A percentile compares a stretch with the other conserved stretches of the same genome.
Conservation (phyloP, 345 rosid species). For the Physaria fendleri region DNA sequence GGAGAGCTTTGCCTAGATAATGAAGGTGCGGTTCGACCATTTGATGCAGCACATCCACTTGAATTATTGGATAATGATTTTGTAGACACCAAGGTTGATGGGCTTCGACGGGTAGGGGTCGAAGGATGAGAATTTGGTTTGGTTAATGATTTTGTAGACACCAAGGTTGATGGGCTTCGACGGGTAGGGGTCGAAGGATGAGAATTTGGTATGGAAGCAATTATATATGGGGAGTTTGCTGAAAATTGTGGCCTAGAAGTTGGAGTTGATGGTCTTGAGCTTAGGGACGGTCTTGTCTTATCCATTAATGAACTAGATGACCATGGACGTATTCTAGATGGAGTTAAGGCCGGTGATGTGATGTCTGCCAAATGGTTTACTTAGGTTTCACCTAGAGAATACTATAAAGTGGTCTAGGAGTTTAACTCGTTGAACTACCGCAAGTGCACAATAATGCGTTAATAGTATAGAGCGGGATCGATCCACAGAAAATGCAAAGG, state of each 20-base stretch:
- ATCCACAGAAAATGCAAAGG: no score
- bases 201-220: constrained; percentile 58
- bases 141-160: no score
- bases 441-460: no score
- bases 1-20: constrained; percentile 86
- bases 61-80: constrained; percentile 41
- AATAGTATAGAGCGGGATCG: no score
- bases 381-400: no score
- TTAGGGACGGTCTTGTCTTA: constrained; percentile 48
- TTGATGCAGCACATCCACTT: constrained; percentile 54
- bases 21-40: constrained; percentile 54
- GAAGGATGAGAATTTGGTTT: constrained; percentile 91
- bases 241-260: constrained; percentile 72
- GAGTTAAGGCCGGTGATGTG: constrained; percentile 70
- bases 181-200: constrained; percentile 94
- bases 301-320: constrained; percentile 46
- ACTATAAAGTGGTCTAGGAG: no score
- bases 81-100: constrained; percentile 48
- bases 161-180: constrained; percentile 52
- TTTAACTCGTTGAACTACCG: no score
- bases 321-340: constrained; percentile 64
- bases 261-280: constrained; percentile 81
- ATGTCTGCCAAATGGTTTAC: no score
- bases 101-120: constrained; percentile 77
- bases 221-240: constrained; percentile 41